Percentiles rank a stretch among this genome's conserved stretches.
phyloP scores from a whole-genome alignment of 139 green algal genomes.

The Volvox africanus region DNA sequence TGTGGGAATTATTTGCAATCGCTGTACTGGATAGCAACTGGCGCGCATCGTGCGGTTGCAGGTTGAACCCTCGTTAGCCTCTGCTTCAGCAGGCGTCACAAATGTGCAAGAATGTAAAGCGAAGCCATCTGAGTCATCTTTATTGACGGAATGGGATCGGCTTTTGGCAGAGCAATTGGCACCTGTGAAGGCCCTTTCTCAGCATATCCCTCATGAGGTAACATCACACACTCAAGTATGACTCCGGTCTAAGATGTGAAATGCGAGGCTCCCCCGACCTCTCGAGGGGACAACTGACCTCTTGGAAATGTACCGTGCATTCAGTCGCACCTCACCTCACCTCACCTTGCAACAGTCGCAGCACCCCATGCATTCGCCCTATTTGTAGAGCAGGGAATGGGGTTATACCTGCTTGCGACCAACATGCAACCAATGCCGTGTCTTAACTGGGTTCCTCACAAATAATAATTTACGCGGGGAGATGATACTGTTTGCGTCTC shows the following conservation, averaged over 20 bases:
- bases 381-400: too few species aligned
- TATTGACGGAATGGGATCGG: conserved; percentile 21
- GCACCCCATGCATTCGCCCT: too few species aligned
- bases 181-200: neutral
- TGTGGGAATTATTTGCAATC: too few species aligned
- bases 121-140: neutral
- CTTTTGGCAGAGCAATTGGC: conserved; percentile 10
- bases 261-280: neutral
- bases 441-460: too few species aligned
- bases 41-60: neutral
- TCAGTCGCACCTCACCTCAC: too few species aligned
- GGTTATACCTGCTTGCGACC: too few species aligned
- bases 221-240: too few species aligned
- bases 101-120: neutral
- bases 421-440: too few species aligned
- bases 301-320: neutral
- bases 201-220: neutral
- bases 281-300: neutral
- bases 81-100: neutral
- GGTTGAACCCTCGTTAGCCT: neutral
- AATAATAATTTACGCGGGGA: too few species aligned
- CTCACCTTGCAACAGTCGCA: neutral
- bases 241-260: too few species aligned
- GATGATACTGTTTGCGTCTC: too few species aligned
- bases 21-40: neutral